These are phyloP conservation scores for Candida labiduridarum DNA, from an alignment of 1,139 yeast genomes.

Conservation along the genomic window DNA sequence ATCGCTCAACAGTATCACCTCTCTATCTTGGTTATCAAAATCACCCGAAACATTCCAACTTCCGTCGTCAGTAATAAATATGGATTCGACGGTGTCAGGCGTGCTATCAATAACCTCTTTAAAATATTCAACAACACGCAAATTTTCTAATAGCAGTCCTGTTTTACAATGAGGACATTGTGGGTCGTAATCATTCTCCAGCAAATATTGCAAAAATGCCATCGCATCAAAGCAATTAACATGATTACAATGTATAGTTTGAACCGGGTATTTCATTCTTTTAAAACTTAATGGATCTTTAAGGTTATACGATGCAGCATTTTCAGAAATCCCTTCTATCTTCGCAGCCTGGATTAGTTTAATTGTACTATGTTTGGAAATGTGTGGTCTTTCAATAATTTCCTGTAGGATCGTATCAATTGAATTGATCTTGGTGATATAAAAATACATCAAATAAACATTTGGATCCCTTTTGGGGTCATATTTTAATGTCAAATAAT, in stretches of 20 bases:
- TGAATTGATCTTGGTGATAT: constrained; percentile 52
- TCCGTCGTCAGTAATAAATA: constrained; percentile 60
- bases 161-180: constrained; percentile 66
- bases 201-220: constrained; percentile 59
- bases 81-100: constrained; percentile 48
- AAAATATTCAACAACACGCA: constrained; percentile 65
- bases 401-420: constrained; percentile 34
- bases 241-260: constrained; percentile 62
- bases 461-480: constrained; percentile 45
- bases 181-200: constrained; percentile 45
- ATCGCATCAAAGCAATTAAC: constrained; percentile 73
- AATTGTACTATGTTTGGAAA: constrained; percentile 43
- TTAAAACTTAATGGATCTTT: constrained; percentile 67
- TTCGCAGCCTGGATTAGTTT: constrained; percentile 43
- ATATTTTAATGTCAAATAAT: constrained; percentile 48
- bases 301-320: constrained; percentile 47
- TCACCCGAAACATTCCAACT: constrained; percentile 42
- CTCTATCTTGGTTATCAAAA: neutral
- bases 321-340: constrained; percentile 55
- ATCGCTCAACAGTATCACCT: neutral
- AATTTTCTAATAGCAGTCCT: constrained; percentile 45
- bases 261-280: constrained; percentile 62
- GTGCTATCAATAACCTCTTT: constrained; percentile 50
- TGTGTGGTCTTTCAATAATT: constrained; percentile 39
- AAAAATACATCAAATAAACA: constrained; percentile 50